Evolutionary conservation across 768 basidiomycete genomes (phyloP).

Genomic region (Tulasnella sp.): DNA sequence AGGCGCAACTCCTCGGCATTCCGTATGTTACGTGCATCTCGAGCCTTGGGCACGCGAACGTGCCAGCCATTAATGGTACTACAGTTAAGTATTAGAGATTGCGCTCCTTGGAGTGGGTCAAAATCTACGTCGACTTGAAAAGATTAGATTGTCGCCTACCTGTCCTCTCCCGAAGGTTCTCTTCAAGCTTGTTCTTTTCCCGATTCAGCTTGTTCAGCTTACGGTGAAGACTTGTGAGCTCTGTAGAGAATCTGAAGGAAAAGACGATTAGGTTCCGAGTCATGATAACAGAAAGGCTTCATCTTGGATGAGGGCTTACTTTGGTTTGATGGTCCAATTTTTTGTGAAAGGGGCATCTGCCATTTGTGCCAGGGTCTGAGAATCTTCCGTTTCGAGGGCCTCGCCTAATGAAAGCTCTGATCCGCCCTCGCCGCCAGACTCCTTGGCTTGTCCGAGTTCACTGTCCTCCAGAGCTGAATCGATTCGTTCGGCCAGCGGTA

Average conservation of each 20-base stretch:
- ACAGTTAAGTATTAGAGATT: slow-evolving; percentile 65
- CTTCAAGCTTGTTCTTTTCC: slow-evolving; percentile 52
- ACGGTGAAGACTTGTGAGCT: slow-evolving; percentile 49
- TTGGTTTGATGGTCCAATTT: slow-evolving; percentile 58
- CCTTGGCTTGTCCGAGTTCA: slow-evolving; percentile 32
- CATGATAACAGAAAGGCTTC: background rate
- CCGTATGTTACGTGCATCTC: slow-evolving; percentile 54
- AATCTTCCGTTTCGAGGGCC: background rate
- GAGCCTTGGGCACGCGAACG: slow-evolving; percentile 63
- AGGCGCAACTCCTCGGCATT: slow-evolving; percentile 43
- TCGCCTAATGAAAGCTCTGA: background rate
- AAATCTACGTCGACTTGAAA: background rate
- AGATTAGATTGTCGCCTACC: slow-evolving; percentile 39
- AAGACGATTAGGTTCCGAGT: background rate
- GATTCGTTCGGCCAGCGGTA: slow-evolving; percentile 55
- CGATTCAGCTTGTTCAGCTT: slow-evolving; percentile 45
- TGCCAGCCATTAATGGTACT: slow-evolving; percentile 60
- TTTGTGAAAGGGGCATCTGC: background rate
- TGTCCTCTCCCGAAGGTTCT: slow-evolving; percentile 49
- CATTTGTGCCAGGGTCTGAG: background rate
- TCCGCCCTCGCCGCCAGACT: slow-evolving; percentile 31
- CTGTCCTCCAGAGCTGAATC: slow-evolving; percentile 43
- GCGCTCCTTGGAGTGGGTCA: slow-evolving; percentile 49
- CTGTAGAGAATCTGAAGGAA: slow-evolving; percentile 55
- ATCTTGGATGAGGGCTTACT: slow-evolving; percentile 42